These are phyloP conservation scores for Schizosaccharomyces japonicus DNA, from an alignment of 805 yeast species.

Conservation along the genomic window DNA sequence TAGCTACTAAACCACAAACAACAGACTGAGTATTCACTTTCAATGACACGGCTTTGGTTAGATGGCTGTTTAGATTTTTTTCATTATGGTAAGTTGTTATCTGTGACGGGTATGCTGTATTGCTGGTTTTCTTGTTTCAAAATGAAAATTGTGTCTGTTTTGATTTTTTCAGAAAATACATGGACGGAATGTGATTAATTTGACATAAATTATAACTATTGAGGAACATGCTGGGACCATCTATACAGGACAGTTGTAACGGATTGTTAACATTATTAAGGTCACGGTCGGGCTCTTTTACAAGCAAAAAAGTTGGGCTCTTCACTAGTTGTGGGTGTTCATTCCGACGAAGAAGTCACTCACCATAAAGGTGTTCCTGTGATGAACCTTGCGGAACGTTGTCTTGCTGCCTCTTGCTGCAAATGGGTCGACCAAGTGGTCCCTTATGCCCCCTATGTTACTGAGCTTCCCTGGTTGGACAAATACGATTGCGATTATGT, in stretches of 20 bases:
- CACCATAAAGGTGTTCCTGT: conserved; percentile 83
- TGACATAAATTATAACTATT: not conserved
- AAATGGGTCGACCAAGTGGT: conserved; percentile 63
- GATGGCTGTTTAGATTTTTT: conserved; percentile 97
- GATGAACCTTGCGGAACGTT: conserved; percentile 49
- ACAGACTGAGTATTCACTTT: not conserved
- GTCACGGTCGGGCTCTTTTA: conserved; percentile 84
- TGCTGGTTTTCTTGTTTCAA: not conserved
- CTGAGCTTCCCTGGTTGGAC: conserved; percentile 62
- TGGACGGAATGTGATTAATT: not conserved
- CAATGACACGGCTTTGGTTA: conserved; percentile 38
- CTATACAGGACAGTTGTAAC: too few species aligned
- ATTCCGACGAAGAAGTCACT: conserved; percentile 67
- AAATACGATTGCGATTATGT: conserved; percentile 56
- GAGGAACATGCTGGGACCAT: too few species aligned
- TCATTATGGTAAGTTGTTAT: conserved; percentile 48
- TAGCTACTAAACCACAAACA: not conserved
- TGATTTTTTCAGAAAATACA: not conserved
- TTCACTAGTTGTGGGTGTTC: conserved; percentile 67
- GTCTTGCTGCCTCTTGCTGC: conserved; percentile 59
- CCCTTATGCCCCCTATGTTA: conserved; percentile 75
- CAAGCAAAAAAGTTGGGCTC: conserved; percentile 73
- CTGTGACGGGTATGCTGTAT: not conserved
- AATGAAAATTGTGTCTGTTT: too few species aligned
- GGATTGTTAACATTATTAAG: too few species aligned